Percentiles rank a stretch among this genome's conserved stretches.
These are phyloP conservation scores for Chlorella vulgaris DNA, from an alignment of 139 green algal genomes.

Conservation along the genomic window DNA sequence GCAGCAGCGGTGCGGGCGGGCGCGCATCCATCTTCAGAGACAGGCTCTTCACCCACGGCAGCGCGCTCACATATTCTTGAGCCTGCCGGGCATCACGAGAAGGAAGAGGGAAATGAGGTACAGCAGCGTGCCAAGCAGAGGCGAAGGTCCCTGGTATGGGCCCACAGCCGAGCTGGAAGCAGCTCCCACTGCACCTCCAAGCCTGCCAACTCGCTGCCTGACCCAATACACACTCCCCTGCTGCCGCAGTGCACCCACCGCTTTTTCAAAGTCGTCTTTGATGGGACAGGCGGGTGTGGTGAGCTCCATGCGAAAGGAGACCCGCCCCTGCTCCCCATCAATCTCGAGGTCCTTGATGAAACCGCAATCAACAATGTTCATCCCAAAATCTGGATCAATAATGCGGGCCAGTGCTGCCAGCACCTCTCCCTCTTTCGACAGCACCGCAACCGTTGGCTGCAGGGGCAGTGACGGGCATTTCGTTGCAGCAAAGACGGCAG, in stretches of 20 bases:
- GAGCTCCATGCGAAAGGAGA: conserved; percentile 88
- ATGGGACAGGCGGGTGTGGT: conserved; percentile 98
- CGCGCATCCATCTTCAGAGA: conserved; percentile 86
- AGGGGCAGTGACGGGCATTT: neutral
- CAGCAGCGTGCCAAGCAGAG: neutral
- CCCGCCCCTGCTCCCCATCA: neutral
- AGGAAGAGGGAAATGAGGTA: neutral
- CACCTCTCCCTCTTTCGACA: conserved; percentile 57
- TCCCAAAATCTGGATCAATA: conserved; percentile 98
- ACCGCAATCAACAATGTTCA: conserved; percentile 95
- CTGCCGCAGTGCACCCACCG: conserved; percentile 60
- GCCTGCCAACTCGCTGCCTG: no score
- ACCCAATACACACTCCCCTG: no score
- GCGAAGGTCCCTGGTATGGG: neutral
- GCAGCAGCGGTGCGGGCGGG: conserved; percentile 68
- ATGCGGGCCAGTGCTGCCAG: conserved; percentile 82
- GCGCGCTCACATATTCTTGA: conserved; percentile 32
- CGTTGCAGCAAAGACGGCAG: neutral
- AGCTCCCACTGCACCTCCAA: no score
- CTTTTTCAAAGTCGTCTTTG: conserved; percentile 92
- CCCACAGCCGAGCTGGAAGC: no score
- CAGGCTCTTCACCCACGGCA: conserved; percentile 76
- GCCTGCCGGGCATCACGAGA: conserved; percentile 21
- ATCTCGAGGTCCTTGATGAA: conserved; percentile 91
- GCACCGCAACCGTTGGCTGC: neutral